phyloP scores from a whole-genome alignment of 768 basidiomycete species.

The Suillus fuscotomentosus region DNA sequence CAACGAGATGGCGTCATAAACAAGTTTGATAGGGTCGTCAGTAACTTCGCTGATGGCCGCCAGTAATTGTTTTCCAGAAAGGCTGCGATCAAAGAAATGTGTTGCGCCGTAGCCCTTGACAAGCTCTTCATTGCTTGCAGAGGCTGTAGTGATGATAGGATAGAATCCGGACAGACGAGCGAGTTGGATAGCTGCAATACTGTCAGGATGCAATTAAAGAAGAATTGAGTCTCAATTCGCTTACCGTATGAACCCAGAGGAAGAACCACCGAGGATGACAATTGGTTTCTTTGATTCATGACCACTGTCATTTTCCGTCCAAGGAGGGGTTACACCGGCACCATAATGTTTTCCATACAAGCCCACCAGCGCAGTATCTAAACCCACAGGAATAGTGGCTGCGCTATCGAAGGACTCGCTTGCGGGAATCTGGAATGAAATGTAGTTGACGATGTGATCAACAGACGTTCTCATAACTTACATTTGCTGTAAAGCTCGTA shows the following conservation, averaged over 20 bases:
- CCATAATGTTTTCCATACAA: conserved; percentile 42
- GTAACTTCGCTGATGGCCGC: conserved; percentile 28
- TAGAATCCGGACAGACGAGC: conserved; percentile 39
- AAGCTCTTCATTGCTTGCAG: conserved; percentile 24
- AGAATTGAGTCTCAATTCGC: conserved; percentile 10
- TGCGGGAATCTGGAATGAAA: conserved; percentile 37
- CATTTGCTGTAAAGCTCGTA: conserved; percentile 38
- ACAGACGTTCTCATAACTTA: conserved; percentile 9
- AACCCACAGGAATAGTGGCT: conserved; percentile 44
- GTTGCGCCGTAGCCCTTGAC: conserved; percentile 41
- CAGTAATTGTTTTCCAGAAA: conserved; percentile 14
- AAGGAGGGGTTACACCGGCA: conserved; percentile 37
- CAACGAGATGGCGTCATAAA: conserved; percentile 31
- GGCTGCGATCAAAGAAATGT: conserved; percentile 35
- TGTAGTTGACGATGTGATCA: neutral
- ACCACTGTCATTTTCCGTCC: conserved; percentile 28
- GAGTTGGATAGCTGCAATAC: conserved; percentile 35
- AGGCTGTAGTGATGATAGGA: conserved; percentile 42
- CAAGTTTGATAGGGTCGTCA: conserved; percentile 19
- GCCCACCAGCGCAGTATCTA: conserved; percentile 46
- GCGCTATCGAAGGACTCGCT: conserved; percentile 44
- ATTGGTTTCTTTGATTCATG: conserved; percentile 43
- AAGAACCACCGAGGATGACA: conserved; percentile 48
- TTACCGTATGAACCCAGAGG: conserved; percentile 47
- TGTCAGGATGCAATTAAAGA: conserved; percentile 1